These are phyloP conservation scores for Stentor roeselii DNA, from an alignment of 73 alveolate species.

Conservation along the genomic window DNA sequence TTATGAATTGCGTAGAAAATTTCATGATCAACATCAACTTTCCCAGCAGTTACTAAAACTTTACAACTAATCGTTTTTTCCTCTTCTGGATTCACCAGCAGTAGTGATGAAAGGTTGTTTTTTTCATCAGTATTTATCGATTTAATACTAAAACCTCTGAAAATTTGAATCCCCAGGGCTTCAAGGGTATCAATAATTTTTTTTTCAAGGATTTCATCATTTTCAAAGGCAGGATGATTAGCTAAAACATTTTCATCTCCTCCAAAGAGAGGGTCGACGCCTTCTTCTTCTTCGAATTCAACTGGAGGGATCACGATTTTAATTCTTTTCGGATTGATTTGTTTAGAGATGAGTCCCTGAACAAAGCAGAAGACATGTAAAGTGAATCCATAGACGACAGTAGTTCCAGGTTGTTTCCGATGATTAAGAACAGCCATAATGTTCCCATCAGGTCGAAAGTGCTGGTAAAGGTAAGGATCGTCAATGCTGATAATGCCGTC, in stretches of 20 bases:
- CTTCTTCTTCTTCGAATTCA: slow-evolving; percentile 65
- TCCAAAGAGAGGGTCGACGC: slow-evolving; percentile 63
- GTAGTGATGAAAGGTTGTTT: slow-evolving; percentile 46
- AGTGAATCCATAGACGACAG: slow-evolving; percentile 90
- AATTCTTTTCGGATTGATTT: slow-evolving; percentile 87
- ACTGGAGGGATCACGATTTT: slow-evolving; percentile 85
- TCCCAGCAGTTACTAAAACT: slow-evolving; percentile 92
- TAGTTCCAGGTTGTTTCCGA: slow-evolving; percentile 70
- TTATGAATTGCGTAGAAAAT: slow-evolving; percentile 94
- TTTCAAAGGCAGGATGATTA: slow-evolving; percentile 76
- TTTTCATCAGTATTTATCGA: slow-evolving; percentile 62
- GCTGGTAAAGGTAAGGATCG: slow-evolving; percentile 86
- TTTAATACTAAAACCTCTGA: slow-evolving; percentile 53
- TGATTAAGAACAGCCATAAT: slow-evolving; percentile 67
- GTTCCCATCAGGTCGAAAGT: slow-evolving; percentile 57
- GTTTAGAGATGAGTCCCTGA: slow-evolving; percentile 88
- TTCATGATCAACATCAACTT: slow-evolving; percentile 94
- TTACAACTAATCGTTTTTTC: slow-evolving; percentile 57
- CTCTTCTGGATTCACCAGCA: slow-evolving; percentile 25
- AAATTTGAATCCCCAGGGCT: slow-evolving; percentile 53
- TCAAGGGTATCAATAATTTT: slow-evolving; percentile 56
- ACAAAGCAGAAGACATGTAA: slow-evolving; percentile 85
- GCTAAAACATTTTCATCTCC: slow-evolving; percentile 45
- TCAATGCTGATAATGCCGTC: slow-evolving; percentile 75
- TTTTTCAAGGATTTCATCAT: slow-evolving; percentile 57